These are phyloP conservation scores for Naganishia sp. DNA, from an alignment of 1,284 basidiomycete species.

Conservation along the genomic window DNA sequence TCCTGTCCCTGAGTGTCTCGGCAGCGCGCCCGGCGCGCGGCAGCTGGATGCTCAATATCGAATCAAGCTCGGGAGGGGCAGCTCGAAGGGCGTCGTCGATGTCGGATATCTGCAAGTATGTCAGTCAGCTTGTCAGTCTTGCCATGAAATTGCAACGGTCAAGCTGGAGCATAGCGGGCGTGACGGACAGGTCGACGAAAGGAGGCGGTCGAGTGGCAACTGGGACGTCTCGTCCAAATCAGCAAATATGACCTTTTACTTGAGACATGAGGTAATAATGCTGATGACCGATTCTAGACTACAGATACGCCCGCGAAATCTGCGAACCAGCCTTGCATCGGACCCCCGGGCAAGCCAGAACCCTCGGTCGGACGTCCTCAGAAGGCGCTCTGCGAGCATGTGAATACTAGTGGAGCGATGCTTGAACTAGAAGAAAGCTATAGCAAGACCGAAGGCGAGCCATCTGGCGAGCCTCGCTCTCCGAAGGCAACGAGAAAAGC, in stretches of 20 bases:
- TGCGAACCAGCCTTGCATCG: neutral
- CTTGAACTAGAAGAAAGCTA: neutral
- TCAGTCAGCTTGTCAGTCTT: neutral
- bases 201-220: too few relatives aligned
- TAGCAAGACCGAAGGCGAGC: neutral
- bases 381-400: neutral
- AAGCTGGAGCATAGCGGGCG: too few relatives aligned
- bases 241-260: neutral
- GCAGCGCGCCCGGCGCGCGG: constrained; percentile 8
- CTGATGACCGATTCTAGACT: constrained; percentile 18
- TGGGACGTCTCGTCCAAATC: too few relatives aligned
- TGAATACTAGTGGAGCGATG: neutral
- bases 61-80: neutral
- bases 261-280: neutral
- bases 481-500: neutral
- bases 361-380: neutral
- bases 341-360: too few relatives aligned
- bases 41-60: constrained; percentile 1
- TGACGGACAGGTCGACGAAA: too few relatives aligned
- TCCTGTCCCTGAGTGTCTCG: constrained; percentile 28
- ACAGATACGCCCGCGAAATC: neutral
- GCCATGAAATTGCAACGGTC: too few relatives aligned
- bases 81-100: neutral
- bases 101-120: neutral
- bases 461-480: too few relatives aligned